These are phyloP conservation scores for Alopecurus myosuroides DNA, from an alignment of 176 grass and related monocot species.

Conservation along the genomic window DNA sequence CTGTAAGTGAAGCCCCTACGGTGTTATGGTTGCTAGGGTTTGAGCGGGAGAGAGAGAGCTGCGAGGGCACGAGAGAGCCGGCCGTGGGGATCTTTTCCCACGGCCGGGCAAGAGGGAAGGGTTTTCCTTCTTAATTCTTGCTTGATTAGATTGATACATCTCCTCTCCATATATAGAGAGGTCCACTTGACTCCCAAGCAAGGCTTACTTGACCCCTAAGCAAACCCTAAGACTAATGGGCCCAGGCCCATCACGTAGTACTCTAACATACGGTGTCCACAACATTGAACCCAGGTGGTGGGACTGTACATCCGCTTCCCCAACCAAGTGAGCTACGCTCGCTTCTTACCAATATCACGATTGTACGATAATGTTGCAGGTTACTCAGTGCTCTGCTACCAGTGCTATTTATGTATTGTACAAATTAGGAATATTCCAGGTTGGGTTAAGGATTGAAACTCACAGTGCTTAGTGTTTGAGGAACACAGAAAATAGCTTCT, in stretches of 20 bases:
- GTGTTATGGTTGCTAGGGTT: too few relatives aligned
- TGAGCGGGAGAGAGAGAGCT: too few relatives aligned
- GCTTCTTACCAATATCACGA: neutral
- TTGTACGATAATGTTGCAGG: neutral
- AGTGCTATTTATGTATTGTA: neutral
- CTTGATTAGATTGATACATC: too few relatives aligned
- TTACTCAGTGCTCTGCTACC: neutral
- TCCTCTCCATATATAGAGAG: too few relatives aligned
- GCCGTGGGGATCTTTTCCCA: too few relatives aligned
- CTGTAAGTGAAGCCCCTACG: neutral
- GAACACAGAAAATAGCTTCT: slow-evolving; percentile 83
- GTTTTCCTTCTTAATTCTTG: too few relatives aligned
- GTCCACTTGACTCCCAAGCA: too few relatives aligned
- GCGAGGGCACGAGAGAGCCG: too few relatives aligned
- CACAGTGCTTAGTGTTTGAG: slow-evolving; percentile 74
- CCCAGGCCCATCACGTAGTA: too few relatives aligned
- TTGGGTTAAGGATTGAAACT: slow-evolving; percentile 35
- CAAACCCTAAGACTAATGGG: too few relatives aligned
- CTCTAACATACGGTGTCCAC: neutral
- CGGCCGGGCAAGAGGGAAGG: too few relatives aligned
- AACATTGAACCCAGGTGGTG: neutral
- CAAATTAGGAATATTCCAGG: neutral
- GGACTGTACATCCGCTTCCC: neutral
- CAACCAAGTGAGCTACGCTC: neutral
- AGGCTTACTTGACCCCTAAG: too few relatives aligned